phyloP scores from a whole-genome alignment of 169 alveolate genomes.

The Neospora caninum region DNA sequence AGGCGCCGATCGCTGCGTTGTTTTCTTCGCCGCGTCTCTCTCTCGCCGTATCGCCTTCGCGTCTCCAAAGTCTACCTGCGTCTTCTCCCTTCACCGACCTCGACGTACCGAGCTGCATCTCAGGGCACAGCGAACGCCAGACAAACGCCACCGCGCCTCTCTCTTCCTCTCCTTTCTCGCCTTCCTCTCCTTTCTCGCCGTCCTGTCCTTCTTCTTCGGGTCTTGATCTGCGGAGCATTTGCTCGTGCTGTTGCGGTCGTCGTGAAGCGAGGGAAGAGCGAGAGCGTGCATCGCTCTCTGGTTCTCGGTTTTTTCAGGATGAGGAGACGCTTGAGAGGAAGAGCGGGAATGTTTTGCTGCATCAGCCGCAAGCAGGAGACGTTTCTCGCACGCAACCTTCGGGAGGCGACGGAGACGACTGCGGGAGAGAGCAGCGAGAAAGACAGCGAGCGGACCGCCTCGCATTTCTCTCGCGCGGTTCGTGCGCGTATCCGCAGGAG shows the following conservation, averaged over 20 bases:
- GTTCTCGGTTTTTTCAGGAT: too few species aligned
- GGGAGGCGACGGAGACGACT: too few species aligned
- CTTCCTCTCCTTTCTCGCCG: constrained; percentile 5
- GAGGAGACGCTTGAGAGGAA: too few species aligned
- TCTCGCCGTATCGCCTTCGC: background rate
- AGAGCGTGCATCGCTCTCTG: too few species aligned
- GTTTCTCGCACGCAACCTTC: too few species aligned
- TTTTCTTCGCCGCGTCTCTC: background rate
- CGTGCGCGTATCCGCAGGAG: background rate
- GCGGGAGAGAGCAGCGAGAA: too few species aligned
- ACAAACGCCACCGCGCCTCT: background rate
- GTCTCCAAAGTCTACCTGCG: background rate
- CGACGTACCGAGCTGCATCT: background rate
- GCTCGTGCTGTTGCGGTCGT: background rate
- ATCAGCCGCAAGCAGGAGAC: too few species aligned
- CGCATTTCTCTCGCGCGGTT: too few species aligned
- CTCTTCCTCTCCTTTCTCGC: background rate
- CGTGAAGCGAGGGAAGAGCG: background rate
- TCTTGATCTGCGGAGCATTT: background rate
- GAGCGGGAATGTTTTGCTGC: too few species aligned
- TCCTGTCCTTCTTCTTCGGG: background rate
- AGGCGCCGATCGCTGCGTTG: background rate
- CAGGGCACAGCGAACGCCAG: background rate
- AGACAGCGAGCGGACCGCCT: too few species aligned
- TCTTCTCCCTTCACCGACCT: background rate